These are phyloP conservation scores for Nitzschia sp. DNA, from an alignment of 108 stramenopile species.

Conservation along the genomic window DNA sequence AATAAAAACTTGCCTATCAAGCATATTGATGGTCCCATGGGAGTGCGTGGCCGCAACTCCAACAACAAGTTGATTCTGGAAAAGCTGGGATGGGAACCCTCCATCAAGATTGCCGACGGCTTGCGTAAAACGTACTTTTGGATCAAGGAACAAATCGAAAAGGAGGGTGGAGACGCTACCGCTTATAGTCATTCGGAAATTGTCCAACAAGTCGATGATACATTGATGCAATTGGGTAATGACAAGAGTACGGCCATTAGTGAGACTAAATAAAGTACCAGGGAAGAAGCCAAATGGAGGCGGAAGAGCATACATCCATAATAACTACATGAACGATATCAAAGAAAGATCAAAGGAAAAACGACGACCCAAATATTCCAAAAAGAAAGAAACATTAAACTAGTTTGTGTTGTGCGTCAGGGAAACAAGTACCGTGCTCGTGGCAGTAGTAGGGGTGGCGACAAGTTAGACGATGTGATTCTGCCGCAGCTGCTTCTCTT, in stretches of 20 bases:
- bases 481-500: too few relatives aligned
- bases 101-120: slow-evolving; percentile 85
- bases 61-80: slow-evolving; percentile 95
- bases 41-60: slow-evolving; percentile 98
- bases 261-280: background rate
- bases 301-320: too few relatives aligned
- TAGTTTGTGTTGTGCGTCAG: too few relatives aligned
- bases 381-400: too few relatives aligned
- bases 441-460: too few relatives aligned
- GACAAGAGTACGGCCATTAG: slow-evolving; percentile 59
- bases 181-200: slow-evolving; percentile 82
- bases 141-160: slow-evolving; percentile 94
- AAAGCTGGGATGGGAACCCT: slow-evolving; percentile 96
- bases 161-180: slow-evolving; percentile 71
- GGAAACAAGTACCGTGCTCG: too few relatives aligned
- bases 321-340: too few relatives aligned
- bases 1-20: slow-evolving; percentile 91
- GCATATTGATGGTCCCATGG: slow-evolving; percentile 98
- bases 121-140: slow-evolving; percentile 93
- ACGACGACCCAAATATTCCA: too few relatives aligned
- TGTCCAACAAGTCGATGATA: slow-evolving; percentile 91
- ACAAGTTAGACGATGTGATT: too few relatives aligned
- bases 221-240: slow-evolving; percentile 82
- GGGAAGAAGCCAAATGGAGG: background rate
- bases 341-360: too few relatives aligned